Evolutionary conservation across 768 basidiomycete genomes (phyloP), one percentile per base, ranked within the genome.

Genomic region (Mycena epipterygia): DNA sequence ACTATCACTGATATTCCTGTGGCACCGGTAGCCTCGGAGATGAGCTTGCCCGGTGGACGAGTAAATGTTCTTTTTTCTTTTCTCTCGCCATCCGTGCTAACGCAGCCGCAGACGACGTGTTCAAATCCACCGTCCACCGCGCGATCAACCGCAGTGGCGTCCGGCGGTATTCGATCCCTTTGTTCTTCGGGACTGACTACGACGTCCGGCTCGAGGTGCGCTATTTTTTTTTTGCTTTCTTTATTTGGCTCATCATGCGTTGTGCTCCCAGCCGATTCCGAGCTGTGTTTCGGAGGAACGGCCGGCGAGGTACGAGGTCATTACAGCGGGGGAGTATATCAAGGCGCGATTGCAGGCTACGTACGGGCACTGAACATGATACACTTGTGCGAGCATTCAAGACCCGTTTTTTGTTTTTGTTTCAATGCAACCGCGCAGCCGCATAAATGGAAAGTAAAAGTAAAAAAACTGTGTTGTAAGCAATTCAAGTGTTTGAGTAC

Each of bases 111-210:
- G 94, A 97, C 75, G 95, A 94, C 74, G 84, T 95, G 46, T 97
- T 96, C 88, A 95, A 94, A 74, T 96, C 94, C 0, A 97, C 96
- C 0, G 85, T 93, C 1, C 97, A 98, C 79, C 89, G 96, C 49
- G 96, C 92, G 2, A 86, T 95, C 73, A 96, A 96, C 73, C 85
- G 89, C 48, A 90, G 89, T 27, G 93, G 93, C 5, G 81, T 85
- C 32, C 82, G 84, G 23, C 87, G 96, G 29, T 96, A 94, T 79
- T 95, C 94, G 0, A 93, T 96, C 25, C 95, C 96, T 0, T 83
- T 96, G 30, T 97, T 98, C 83, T 96, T 96, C 72, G 95, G 96
- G 3, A 92, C 91, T 16, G 94, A 97, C 77, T 95, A 96, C 76
- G 88, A 96, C 71, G 93, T 96, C 6, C 84, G 82, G 62, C 84